These are phyloP conservation scores for Furcasterigmium furcatum DNA, from an alignment of 2,329 filamentous ascomycete species.

Conservation along the genomic window DNA sequence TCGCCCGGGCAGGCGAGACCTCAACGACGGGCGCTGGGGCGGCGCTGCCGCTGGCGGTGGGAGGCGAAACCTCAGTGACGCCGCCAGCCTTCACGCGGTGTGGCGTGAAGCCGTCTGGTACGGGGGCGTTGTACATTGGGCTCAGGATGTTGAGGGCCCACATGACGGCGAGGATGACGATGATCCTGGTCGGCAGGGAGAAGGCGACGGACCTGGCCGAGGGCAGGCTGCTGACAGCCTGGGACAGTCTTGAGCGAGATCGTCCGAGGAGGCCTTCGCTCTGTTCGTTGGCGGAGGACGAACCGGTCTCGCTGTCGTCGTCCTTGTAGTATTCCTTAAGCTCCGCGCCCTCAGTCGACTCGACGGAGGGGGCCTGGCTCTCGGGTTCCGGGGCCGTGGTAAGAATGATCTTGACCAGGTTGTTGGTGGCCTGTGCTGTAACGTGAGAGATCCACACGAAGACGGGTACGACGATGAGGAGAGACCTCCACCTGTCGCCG, in stretches of 20 bases:
- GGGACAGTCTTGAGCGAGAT: background rate
- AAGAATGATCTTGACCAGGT: slow-evolving; percentile 19
- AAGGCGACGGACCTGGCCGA: background rate
- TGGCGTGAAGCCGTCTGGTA: slow-evolving; percentile 2
- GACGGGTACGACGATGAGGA: slow-evolving; percentile 19
- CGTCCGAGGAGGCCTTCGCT: background rate
- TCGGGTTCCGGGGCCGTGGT: background rate
- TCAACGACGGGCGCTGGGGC: background rate
- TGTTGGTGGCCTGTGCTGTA: slow-evolving; percentile 17
- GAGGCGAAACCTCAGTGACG: background rate
- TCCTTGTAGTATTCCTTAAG: background rate
- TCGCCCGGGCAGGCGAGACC: background rate
- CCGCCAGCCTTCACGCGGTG: background rate
- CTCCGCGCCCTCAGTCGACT: background rate
- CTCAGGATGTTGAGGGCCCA: slow-evolving; percentile 1
- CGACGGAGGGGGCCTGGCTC: background rate
- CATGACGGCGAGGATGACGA: background rate
- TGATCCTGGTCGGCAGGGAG: slow-evolving; percentile 1
- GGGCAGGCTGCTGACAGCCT: background rate
- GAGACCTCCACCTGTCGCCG: slow-evolving; percentile 19
- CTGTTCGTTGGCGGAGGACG: background rate
- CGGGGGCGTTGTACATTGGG: background rate
- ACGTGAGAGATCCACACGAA: slow-evolving; percentile 23
- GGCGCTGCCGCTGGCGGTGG: slow-evolving; percentile 1
- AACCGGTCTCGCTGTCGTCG: background rate